Conservation (phyloP, 345 rosid genomes). For the Punica granatum region DNA sequence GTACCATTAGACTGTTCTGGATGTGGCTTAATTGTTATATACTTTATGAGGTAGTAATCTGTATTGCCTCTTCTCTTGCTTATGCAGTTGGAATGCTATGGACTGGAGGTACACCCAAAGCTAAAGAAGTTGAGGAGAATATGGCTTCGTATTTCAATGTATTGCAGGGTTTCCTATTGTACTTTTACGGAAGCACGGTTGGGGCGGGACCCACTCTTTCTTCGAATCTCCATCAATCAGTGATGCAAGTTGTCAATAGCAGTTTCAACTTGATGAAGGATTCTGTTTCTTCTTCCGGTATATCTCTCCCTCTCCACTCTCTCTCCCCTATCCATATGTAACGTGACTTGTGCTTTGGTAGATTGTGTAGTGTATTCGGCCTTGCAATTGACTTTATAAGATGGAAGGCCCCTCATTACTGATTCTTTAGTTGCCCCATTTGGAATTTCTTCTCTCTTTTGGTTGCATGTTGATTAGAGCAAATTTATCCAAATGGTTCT, state of each 20-base stretch:
- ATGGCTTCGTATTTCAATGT: conserved; percentile 60
- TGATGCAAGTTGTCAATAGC: conserved; percentile 70
- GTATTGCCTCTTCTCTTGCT: conserved; percentile 8
- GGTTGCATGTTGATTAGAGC: neutral
- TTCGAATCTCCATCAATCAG: conserved; percentile 41
- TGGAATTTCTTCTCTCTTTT: neutral
- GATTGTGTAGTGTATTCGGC: neutral
- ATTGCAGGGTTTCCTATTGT: conserved; percentile 74
- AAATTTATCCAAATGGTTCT: neutral
- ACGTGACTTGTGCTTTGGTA: neutral
- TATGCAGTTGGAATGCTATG: conserved; percentile 84
- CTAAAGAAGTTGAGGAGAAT: conserved; percentile 60
- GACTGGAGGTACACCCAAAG: conserved; percentile 63
- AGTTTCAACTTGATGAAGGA: conserved; percentile 79
- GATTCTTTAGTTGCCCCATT: neutral
- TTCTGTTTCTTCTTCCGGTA: conserved; percentile 62
- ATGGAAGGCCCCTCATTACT: neutral
- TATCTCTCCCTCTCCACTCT: neutral
- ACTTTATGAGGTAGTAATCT: neutral
- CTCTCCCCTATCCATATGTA: neutral
- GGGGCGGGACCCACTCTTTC: conserved; percentile 90
- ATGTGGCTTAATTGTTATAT: neutral
- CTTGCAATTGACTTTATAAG: neutral
- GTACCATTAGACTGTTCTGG: neutral
- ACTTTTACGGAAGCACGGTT: conserved; percentile 69